Evolutionary conservation across 176 grass and related monocot species (phyloP), one percentile per base, ranked within the genome.

Genomic region (Carex scoparia): DNA sequence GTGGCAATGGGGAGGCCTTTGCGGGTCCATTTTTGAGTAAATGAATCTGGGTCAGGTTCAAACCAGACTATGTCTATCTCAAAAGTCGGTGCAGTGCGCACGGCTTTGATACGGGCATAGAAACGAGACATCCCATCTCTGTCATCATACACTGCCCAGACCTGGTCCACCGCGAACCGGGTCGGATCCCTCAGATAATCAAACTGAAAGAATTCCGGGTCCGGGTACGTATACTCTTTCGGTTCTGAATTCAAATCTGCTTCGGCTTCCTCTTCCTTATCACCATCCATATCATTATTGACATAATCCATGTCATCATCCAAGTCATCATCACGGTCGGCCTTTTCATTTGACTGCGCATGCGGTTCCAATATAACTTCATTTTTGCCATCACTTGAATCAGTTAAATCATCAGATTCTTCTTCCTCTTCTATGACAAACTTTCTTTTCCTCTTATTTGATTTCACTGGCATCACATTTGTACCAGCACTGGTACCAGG

Each of bases 91-190:
- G 3, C 32, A 61, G 65, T 46, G 84, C 87, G 67, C 48, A 98
- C 89, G 58, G 71, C 88, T 32, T 55, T 91, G 78, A 98, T 93
- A 80, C 81, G 82, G 87, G 90, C 94, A 88, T 97, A 97, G 83
- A 83, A 97, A 54, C 92, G 84, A 28, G 94, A 92, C 94, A 97
- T 97, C 69, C 92, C 94, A 84, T 94, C 94, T 2, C 49, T 23
- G 13, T 87, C 81, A 88, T 97, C 94, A 86, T 97, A 97, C 75
- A 93, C 69, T 86, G 94, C 88, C 94, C 91, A 97, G 66, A 94
- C 90, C 84, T 97, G 94, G 88, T 89, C 91, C 74, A 66, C 86
- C n/a, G 81, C 71, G 80, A 97, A 94, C 73, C 78, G 44, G 87
- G n/a, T 90, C 13, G 19, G 81, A 69, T 90, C 71, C 84, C 94